phyloP scores from a whole-genome alignment of 1,139 yeast species.

The Saccharomyces pastorianus region DNA sequence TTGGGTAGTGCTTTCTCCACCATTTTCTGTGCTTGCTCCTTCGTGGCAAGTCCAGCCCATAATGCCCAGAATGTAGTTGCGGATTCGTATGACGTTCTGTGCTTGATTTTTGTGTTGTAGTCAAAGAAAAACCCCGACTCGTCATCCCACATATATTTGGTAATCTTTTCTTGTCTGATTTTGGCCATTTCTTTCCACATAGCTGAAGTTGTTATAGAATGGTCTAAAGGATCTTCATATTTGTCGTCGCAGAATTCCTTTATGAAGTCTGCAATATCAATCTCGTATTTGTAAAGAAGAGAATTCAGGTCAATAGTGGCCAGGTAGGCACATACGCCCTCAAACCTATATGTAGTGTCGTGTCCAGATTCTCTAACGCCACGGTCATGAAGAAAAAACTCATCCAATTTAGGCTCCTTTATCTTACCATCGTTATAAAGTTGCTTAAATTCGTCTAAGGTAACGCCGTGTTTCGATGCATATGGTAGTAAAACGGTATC shows the following conservation, averaged over 20 bases:
- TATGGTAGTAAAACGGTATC: conserved; percentile 63
- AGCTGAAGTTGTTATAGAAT: conserved; percentile 43
- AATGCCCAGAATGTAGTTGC: conserved; percentile 92
- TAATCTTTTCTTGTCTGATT: conserved; percentile 47
- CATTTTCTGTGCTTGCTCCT: conserved; percentile 62
- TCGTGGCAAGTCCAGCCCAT: conserved; percentile 73
- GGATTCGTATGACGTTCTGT: conserved; percentile 65
- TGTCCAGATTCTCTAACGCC: conserved; percentile 97
- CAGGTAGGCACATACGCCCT: conserved; percentile 79
- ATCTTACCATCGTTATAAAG: conserved; percentile 62
- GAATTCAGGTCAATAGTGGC: conserved; percentile 90
- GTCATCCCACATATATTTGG: conserved; percentile 80
- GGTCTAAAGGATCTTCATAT: conserved; percentile 34
- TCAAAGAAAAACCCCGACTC: conserved; percentile 73
- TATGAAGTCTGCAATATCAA: conserved; percentile 67
- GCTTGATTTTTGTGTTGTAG: conserved; percentile 55
- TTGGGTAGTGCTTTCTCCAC: conserved; percentile 55
- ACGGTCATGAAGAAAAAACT: conserved; percentile 83
- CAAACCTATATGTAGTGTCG: conserved; percentile 85
- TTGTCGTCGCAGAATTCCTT: conserved; percentile 48
- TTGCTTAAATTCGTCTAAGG: conserved; percentile 62
- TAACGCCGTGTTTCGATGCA: conserved; percentile 51
- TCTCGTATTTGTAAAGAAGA: conserved; percentile 80
- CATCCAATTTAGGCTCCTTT: conserved; percentile 75
- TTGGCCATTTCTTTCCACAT: conserved; percentile 55